Base-by-base conservation (phyloP, 805 yeast genomes). In the Yarrowia yakushimensis region DNA sequence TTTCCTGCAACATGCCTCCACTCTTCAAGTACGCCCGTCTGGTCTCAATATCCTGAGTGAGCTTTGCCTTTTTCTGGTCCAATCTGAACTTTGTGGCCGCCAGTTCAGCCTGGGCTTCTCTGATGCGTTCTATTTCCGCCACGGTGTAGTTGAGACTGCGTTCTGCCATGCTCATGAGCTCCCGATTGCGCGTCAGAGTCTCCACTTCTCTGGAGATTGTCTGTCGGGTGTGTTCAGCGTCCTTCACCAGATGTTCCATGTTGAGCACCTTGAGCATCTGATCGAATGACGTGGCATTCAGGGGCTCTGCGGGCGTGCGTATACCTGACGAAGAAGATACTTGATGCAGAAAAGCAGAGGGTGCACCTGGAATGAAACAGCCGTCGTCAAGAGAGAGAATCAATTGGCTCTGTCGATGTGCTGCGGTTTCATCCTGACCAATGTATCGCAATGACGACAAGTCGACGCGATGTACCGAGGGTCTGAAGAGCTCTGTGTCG, bases 241-340 rank as follows among this genome's bases (percentile, higher is more conserved):
- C 61, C 20, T 41, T 55, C 22, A 55, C 48, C 4, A 55, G 25
- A 31, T 55, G 61, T n/a, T 55, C 61, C 37, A 55, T 39, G 30
- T 41, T 55, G 48, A 55, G 48, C 27, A 55, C 48, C 42, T 55
- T 55, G 37, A 55, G 48, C 46, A 55, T 55, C 30, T 41, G 46
- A 8, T 55, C 61, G 13, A 39, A 34, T 7, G 61, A 28, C 23
- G 37, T 41, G 17, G 61, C 46, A 30, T 20, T 39, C 27, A 55
- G 39, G 11, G 48, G 48, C 17, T 55, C 61, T 6, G 61, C 61
- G 1, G 61, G 61, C 5, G 61, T 55, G 15, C 61, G 36, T 28
- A 55, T 5, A 3, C 61, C 61, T 2, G 61, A 55, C 3, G 61
- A 55, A 7, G 48, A 41, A 2, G 48, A 28, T 4, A 28, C 48